These are phyloP conservation scores for Cryptosporidium viatorum DNA, from an alignment of 169 alveolate species.

Conservation along the genomic window DNA sequence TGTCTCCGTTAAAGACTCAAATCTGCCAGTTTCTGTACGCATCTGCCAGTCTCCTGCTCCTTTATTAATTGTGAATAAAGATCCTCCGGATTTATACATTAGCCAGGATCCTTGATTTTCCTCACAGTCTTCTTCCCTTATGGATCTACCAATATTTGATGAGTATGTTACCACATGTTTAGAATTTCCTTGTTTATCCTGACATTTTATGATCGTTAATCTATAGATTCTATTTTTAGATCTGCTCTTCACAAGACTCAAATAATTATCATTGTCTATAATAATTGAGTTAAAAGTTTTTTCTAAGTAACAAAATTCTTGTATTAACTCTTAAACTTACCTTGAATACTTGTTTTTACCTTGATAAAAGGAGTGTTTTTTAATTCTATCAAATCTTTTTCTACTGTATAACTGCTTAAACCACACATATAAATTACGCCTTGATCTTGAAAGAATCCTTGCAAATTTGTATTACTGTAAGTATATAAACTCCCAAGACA, in stretches of 20 bases:
- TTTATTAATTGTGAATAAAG: background rate
- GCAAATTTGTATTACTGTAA: background rate
- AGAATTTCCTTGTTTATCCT: background rate
- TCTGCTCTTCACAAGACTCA: slow-evolving; percentile 22
- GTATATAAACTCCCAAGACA: slow-evolving; percentile 56
- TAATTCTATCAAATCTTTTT: slow-evolving; percentile 1
- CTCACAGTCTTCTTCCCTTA: background rate
- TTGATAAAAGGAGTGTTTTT: slow-evolving; percentile 17
- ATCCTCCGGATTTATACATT: slow-evolving; percentile 8
- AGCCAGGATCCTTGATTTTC: background rate
- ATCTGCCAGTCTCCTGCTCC: slow-evolving; percentile 49
- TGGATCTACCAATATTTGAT: background rate
- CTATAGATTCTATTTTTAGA: slow-evolving; percentile 28
- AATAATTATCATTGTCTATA: background rate
- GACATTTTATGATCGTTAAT: slow-evolving; percentile 7
- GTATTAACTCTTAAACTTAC: slow-evolving; percentile 5
- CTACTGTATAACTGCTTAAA: background rate
- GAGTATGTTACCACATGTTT: slow-evolving; percentile 1
- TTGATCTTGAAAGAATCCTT: slow-evolving; percentile 6
- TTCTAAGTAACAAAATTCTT: background rate
- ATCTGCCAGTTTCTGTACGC: slow-evolving; percentile 30
- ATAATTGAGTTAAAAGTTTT: background rate
- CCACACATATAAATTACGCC: slow-evolving; percentile 10
- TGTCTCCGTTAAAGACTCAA: slow-evolving; percentile 12
- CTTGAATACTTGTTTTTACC: background rate